Evolutionary conservation across 1,139 yeast genomes (phyloP), one percentile per base, ranked within the genome.

Genomic region (Kodamaea anthophila): DNA sequence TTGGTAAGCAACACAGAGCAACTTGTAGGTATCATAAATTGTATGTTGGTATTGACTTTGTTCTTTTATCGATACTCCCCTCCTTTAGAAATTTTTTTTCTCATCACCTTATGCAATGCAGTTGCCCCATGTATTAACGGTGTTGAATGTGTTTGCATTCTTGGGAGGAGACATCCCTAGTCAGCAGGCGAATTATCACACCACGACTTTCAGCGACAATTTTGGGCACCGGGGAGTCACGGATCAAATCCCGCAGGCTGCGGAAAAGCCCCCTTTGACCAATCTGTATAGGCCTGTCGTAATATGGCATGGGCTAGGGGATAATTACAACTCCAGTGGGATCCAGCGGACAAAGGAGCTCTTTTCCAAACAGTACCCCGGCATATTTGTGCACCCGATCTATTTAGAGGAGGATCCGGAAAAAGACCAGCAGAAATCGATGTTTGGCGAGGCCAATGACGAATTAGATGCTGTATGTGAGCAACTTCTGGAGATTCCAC

Each of bases 291-390:
- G 51, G 26, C 87, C 88, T 0, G 68, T 83, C 3, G 85, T 84
- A 3, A 46, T 84, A 24, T 84, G 94, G 94, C 94, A 84, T 45
- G 94, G 94, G 0, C 65, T 84, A 44, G 93, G 94, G 0, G 94
- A 84, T 49, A 65, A 72, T 12, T 83, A 77, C 47, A 72, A 80
- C 46, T 75, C 87, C 0, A 53, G 70, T 1, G 76, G 82, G 1
- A 74, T 82, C 60, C 56, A 53, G 22, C 51, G 62, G n/a, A 70
- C 70, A 3, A 53, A 58, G 4, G 63, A 62, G 2, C 39, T 70
- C 1, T 55, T 82, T 5, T 46, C 59, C 18, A 52, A 57, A 8
- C 51, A 57, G 4, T 56, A 70, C 31, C 86, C 87, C 0, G 73
- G 63, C 1, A 56, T 70, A 0, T 64, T 53, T 31, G 68, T 77